phyloP scores from a whole-genome alignment of 805 yeast genomes.

The Sugiyamaella boreocaroliniensis region DNA sequence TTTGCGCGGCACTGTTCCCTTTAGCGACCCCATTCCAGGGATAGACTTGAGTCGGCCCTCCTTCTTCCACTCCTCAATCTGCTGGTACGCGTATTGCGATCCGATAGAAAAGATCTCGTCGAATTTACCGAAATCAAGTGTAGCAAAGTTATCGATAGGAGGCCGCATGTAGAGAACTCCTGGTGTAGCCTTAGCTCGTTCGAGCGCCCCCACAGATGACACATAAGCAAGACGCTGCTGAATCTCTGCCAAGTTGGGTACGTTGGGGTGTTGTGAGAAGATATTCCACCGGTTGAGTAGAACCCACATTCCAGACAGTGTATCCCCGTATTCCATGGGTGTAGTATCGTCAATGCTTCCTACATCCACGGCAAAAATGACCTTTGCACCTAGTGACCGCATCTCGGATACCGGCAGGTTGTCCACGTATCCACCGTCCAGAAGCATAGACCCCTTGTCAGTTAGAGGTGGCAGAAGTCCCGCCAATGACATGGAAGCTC shows the following conservation, averaged over 20 bases:
- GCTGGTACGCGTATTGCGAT: slow-evolving; percentile 56
- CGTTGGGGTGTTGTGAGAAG: slow-evolving; percentile 76
- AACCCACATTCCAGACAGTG: slow-evolving; percentile 90
- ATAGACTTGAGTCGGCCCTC: slow-evolving; percentile 54
- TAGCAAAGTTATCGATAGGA: slow-evolving; percentile 87
- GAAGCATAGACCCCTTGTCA: slow-evolving; percentile 82
- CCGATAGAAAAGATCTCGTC: slow-evolving; percentile 86
- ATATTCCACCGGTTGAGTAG: slow-evolving; percentile 74
- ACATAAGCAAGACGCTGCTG: slow-evolving; percentile 92
- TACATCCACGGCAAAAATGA: slow-evolving; percentile 89
- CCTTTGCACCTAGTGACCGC: slow-evolving; percentile 76
- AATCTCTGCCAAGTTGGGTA: slow-evolving; percentile 92
- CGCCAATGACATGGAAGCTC: slow-evolving; percentile 96
- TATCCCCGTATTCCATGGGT: slow-evolving; percentile 86
- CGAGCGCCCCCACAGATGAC: slow-evolving; percentile 88
- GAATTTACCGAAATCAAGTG: slow-evolving; percentile 86
- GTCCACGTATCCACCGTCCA: slow-evolving; percentile 96
- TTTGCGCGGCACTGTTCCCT: slow-evolving; percentile 28
- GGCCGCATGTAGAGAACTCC: slow-evolving; percentile 88
- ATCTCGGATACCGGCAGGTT: slow-evolving; percentile 88
- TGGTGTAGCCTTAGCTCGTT: slow-evolving; percentile 72
- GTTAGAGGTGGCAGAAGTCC: slow-evolving; percentile 82
- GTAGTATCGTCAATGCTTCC: slow-evolving; percentile 91
- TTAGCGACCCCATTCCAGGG: slow-evolving; percentile 42
- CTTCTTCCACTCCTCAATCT: slow-evolving; percentile 46